Evolutionary conservation across 176 grass and related monocot genomes (phyloP), one percentile per base, ranked within the genome.

Genomic region (Eragrostis curvula): DNA sequence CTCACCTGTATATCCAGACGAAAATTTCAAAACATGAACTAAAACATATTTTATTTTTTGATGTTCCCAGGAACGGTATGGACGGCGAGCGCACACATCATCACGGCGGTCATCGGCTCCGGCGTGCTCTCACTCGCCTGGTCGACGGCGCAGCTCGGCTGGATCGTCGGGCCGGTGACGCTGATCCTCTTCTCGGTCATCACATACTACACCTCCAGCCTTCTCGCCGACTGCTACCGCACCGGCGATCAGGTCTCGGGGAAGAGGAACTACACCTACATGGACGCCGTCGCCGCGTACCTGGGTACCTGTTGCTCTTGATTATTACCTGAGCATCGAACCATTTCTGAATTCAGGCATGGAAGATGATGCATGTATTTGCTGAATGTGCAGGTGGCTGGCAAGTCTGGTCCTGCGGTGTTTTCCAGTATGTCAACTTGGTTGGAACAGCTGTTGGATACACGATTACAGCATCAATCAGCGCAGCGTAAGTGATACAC

Each of bases 61-160:
- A n/a, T n/a, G n/a, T n/a, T n/a, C n/a, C n/a, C 74, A 98, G 92
- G 96, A 29, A 95, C 86, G 11, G 66, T 93, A 65, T 92, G 96
- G 88, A 98, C 96, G 0, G 92, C 96, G 5, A 95, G 96, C 41
- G 92, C 96, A 0, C 96, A 98, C 84, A 98, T 98, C 68, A 93
- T 98, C 84, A 98, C 96, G 28, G 92, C 96, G 0, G 96, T 98
- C 41, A 95, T 98, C n/a, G 96, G 96, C 46, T 98, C 96, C 1
- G 96, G 96, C 0, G 92, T 98, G 73, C 96, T 98, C 20, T 95
- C 96, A 23, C 86, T 98, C 5, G 92, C 90, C 25, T 98, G 96
- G 96, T 87, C 96, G 5, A 98, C 73, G 24, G 86, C 96, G 5
- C 96, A 98, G 66, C 92, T 98, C 0, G 96, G 96, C 28, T 98